phyloP scores from a whole-genome alignment of 805 yeast species.

The Saturnispora gosingensis region DNA sequence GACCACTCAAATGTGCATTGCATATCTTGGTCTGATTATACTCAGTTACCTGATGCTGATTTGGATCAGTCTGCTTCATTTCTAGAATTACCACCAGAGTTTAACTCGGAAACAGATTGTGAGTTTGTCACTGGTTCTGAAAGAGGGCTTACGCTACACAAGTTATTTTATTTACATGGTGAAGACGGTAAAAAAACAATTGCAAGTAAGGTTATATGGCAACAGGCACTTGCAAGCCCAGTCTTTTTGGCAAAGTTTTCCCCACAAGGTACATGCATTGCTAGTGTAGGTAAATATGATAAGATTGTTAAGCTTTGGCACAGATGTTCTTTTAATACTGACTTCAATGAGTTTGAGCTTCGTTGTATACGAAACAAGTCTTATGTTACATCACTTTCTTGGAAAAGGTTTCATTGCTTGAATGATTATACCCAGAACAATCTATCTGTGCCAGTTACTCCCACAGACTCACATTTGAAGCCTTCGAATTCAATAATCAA shows the following conservation, averaged over 20 bases:
- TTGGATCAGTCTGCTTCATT: conserved; percentile 18
- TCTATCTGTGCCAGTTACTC: not conserved
- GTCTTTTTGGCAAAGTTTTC: conserved; percentile 51
- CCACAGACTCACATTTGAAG: conserved; percentile 16
- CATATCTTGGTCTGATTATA: conserved; percentile 29
- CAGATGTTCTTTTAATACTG: conserved; percentile 57
- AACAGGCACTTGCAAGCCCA: conserved; percentile 48
- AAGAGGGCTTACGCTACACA: conserved; percentile 43
- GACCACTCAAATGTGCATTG: conserved; percentile 23
- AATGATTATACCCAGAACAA: conserved; percentile 1
- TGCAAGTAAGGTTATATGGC: conserved; percentile 32
- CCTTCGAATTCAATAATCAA: conserved; percentile 25
- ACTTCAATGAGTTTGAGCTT: conserved; percentile 57
- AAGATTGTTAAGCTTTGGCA: conserved; percentile 70
- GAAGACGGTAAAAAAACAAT: conserved; percentile 15
- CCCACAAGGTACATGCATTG: conserved; percentile 58
- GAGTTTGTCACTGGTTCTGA: conserved; percentile 59
- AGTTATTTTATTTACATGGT: conserved; percentile 26
- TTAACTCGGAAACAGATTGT: conserved; percentile 29
- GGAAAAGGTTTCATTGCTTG: conserved; percentile 33
- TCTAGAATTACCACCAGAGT: conserved; percentile 27
- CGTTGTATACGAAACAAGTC: conserved; percentile 58
- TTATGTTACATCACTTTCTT: conserved; percentile 46
- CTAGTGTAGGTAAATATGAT: conserved; percentile 56
- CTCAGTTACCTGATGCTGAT: conserved; percentile 24